phyloP scores from a whole-genome alignment of 257 asterid species.

The Datura wrightii region DNA sequence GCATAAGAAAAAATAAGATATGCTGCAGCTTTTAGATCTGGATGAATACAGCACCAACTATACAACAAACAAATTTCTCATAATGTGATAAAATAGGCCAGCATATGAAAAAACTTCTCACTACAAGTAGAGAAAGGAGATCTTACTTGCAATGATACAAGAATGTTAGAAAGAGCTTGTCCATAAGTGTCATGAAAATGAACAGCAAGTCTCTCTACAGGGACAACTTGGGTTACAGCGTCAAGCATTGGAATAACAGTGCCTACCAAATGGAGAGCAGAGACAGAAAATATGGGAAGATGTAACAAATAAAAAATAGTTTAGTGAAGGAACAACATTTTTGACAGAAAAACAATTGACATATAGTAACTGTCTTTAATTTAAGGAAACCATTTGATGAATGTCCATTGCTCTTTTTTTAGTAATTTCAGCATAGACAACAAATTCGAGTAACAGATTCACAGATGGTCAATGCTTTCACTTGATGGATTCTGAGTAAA shows the following conservation, averaged over 20 bases:
- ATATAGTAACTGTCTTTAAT: background rate
- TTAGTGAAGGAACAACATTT: background rate
- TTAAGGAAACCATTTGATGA: background rate
- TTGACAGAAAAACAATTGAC: background rate
- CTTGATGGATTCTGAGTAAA: background rate
- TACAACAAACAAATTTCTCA: conserved; percentile 15
- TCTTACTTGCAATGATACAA: conserved; percentile 81
- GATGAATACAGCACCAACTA: background rate
- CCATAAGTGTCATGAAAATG: conserved; percentile 99
- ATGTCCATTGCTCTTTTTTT: background rate
- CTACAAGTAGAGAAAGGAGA: conserved; percentile 13
- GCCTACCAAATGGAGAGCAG: conserved; percentile 49
- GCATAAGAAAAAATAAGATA: background rate
- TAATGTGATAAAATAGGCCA: conserved; percentile 4
- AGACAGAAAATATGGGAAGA: background rate
- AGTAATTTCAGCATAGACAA: background rate
- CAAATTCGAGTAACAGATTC: background rate
- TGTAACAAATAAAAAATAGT: background rate
- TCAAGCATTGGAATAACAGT: conserved; percentile 88
- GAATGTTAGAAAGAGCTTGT: conserved; percentile 93
- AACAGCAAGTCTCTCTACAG: conserved; percentile 86
- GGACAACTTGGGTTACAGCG: conserved; percentile 83
- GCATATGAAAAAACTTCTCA: background rate
- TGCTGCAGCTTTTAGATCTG: conserved; percentile 1
- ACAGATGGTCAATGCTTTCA: background rate